phyloP scores from a whole-genome alignment of 192 early-diverging fungal genomes.

The Coemansia sp. region DNA sequence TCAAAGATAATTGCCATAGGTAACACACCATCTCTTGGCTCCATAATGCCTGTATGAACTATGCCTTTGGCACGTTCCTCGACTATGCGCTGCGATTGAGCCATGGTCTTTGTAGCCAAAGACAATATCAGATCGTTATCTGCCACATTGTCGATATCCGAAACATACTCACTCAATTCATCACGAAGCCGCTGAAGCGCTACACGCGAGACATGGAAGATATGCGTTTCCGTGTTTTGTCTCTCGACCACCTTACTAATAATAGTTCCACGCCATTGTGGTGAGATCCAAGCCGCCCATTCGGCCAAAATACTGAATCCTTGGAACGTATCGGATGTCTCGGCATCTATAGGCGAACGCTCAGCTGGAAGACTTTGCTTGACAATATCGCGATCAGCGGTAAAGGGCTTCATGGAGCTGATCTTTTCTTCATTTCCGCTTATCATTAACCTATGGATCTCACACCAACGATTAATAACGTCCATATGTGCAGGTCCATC shows the following conservation, averaged over 20 bases:
- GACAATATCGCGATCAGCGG: constrained; percentile 13
- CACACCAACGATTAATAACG: constrained; percentile 31
- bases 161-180: constrained; percentile 10
- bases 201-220: constrained; percentile 33
- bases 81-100: constrained; percentile 19
- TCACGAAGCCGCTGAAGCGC: constrained; percentile 20
- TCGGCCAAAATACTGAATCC: constrained; percentile 23
- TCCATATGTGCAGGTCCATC: constrained; percentile 36
- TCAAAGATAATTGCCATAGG: constrained; percentile 29
- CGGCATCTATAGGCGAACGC: constrained; percentile 22
- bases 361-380: constrained; percentile 18
- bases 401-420: constrained; percentile 7
- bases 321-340: constrained; percentile 13
- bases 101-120: constrained; percentile 22
- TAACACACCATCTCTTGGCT: constrained; percentile 1
- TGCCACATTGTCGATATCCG: constrained; percentile 7
- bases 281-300: constrained; percentile 40
- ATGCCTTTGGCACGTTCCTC: neutral
- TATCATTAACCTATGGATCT: constrained; percentile 19
- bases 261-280: constrained; percentile 27
- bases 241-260: constrained; percentile 16
- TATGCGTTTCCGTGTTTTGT: constrained; percentile 39
- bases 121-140: constrained; percentile 30
- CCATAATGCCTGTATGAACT: neutral
- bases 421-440: constrained; percentile 3